Base-by-base conservation (phyloP, 805 yeast species). In the Osmozyma mogii region DNA sequence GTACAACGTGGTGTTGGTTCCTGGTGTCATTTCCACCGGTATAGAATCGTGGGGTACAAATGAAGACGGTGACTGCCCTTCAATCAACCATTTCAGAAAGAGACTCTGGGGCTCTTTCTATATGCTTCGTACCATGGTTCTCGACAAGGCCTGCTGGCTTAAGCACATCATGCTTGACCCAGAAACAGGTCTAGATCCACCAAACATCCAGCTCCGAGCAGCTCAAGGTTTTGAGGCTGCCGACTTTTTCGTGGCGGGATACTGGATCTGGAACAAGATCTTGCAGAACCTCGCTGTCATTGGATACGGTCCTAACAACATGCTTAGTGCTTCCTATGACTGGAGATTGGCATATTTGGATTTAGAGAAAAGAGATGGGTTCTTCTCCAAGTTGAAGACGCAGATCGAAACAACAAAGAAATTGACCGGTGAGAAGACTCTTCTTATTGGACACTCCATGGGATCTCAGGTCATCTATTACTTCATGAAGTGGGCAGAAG, bases 201-300 rank as follows among this genome's bases (percentile, higher is more conserved):
- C 82, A 1, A 72, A 82, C 30, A 70, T 84, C 43, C 80, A 68
- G 43, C 50, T 92, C 15, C 65, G 98, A 33, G 94, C 97, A 0
- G 89, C 96, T 1, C 95, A 84, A 52, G 98, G 98, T 0, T 84
- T 92, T 52, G 96, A 88, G 45, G 92, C 96, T 1, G 92, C 96
- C 1, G 98, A 92, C 56, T 92, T 85, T 56, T 92, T 92, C 48
- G 77, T 92, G 55, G 84, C 96, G 3, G 98, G 98, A 0, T 92
- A 92, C 54, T 92, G 98, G 98, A 84, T 92, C 46, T 92, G 98
- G 98, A 85, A 84, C 52, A 92, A 92, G 52, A 74, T 92, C 30
- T 65, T 92, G n/a, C 95, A 89, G 54, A 92, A 92, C 47, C 61
- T 92, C 41, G 94, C 96, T 3, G 96, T 84, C 1, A 73, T 92